Percentiles rank a stretch among this genome's conserved stretches.
Conservation (phyloP, 2,329 filamentous ascomycete genomes). For the Hypoxylon sp. region DNA sequence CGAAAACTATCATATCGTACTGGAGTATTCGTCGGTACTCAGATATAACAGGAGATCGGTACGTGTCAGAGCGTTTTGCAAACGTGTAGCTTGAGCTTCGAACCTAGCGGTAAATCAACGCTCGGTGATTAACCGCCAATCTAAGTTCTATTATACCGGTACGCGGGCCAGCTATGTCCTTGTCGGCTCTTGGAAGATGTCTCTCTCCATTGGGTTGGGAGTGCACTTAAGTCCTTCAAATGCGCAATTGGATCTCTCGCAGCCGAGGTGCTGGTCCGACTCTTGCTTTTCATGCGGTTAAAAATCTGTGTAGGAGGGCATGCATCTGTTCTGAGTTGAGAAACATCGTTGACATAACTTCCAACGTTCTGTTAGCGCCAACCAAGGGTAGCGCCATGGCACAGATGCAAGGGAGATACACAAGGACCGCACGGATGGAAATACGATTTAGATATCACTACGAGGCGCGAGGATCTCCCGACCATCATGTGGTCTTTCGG, state of each 20-base stretch:
- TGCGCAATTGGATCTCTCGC: background rate
- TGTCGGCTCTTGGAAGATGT: background rate
- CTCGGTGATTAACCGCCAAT: background rate
- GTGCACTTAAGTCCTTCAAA: background rate
- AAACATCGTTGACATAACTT: background rate
- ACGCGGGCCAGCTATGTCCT: background rate
- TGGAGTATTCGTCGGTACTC: background rate
- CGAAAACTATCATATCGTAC: background rate
- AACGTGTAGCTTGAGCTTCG: background rate
- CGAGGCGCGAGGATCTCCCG: background rate
- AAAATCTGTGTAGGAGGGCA: background rate
- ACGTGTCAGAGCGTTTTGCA: constrained; percentile 15
- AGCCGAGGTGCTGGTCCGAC: background rate
- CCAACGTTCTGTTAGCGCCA: background rate
- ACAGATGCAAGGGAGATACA: background rate
- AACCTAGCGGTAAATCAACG: background rate
- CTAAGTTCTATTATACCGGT: background rate
- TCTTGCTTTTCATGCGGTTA: background rate
- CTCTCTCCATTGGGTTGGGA: background rate
- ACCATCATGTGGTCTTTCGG: background rate
- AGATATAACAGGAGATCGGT: background rate
- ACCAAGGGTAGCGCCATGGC: background rate
- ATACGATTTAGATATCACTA: background rate
- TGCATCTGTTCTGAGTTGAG: too few relatives aligned
- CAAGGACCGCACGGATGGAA: background rate